Percentiles rank a stretch among this genome's conserved stretches.
Evolutionary conservation across 768 basidiomycete species (phyloP).

Genomic region (Rhodocollybia butyracea): DNA sequence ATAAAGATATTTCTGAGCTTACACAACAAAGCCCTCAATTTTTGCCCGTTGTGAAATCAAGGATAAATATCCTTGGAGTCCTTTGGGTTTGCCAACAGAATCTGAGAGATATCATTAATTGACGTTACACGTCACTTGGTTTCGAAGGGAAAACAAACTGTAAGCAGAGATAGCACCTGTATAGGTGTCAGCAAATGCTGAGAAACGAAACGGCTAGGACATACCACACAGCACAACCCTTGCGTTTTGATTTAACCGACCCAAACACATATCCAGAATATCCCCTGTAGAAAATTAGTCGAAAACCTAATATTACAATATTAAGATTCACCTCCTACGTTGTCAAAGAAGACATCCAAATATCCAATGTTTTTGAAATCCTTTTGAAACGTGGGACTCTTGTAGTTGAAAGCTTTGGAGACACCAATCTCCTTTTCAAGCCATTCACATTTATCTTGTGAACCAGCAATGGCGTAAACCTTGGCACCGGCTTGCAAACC

Average conservation of each 20-base stretch:
- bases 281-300: slow-evolving; percentile 44
- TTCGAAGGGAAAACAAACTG: slow-evolving; percentile 36
- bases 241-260: slow-evolving; percentile 72
- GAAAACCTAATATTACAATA: background rate
- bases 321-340: slow-evolving; percentile 53
- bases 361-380: slow-evolving; percentile 78
- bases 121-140: background rate
- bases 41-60: slow-evolving; percentile 77
- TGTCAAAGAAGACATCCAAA: slow-evolving; percentile 85
- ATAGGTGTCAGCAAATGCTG: background rate
- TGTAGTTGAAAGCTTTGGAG: slow-evolving; percentile 86
- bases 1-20: background rate
- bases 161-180: slow-evolving; percentile 84
- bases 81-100: slow-evolving; percentile 62
- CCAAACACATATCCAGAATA: slow-evolving; percentile 75
- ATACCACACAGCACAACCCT: slow-evolving; percentile 79
- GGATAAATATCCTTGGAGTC: slow-evolving; percentile 61
- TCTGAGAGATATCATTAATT: background rate
- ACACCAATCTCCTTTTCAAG: slow-evolving; percentile 82
- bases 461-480: slow-evolving; percentile 88
- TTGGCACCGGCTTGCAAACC: slow-evolving; percentile 76
- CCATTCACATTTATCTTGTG: slow-evolving; percentile 80
- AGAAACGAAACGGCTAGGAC: background rate
- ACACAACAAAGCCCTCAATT: slow-evolving; percentile 85
- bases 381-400: slow-evolving; percentile 62